Percentiles rank a stretch among this genome's conserved stretches.
These are phyloP conservation scores for Fragaria iinumae DNA, from an alignment of 306 rosid species.

Conservation along the genomic window DNA sequence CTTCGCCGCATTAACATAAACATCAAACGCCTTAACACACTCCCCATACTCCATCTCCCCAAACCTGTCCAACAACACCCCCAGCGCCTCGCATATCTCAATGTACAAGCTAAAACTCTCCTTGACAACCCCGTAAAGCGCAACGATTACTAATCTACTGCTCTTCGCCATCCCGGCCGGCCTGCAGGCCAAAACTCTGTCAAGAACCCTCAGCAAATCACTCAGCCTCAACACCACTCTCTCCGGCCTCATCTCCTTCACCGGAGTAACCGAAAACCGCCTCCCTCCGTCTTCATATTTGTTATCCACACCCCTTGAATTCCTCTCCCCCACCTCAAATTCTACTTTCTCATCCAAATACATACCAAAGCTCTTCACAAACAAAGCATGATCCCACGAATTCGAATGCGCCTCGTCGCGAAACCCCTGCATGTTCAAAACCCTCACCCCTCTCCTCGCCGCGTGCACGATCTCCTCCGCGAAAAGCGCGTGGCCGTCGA, in stretches of 20 bases:
- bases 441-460: slow-evolving; percentile 52
- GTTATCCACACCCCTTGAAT: slow-evolving; percentile 28
- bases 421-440: slow-evolving; percentile 63
- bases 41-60: slow-evolving; percentile 70
- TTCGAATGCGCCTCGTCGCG: slow-evolving; percentile 82
- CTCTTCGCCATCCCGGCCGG: slow-evolving; percentile 66
- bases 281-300: slow-evolving; percentile 26
- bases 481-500: slow-evolving; percentile 70
- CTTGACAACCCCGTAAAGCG: slow-evolving; percentile 60
- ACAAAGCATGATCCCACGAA: slow-evolving; percentile 72
- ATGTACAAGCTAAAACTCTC: slow-evolving; percentile 65
- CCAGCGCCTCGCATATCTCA: slow-evolving; percentile 68
- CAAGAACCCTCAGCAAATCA: slow-evolving; percentile 57
- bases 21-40: slow-evolving; percentile 62
- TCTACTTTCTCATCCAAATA: slow-evolving; percentile 77
- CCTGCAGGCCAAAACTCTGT: slow-evolving; percentile 63
- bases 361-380: slow-evolving; percentile 64
- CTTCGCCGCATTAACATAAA: slow-evolving; percentile 60
- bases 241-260: slow-evolving; percentile 64
- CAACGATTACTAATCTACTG: slow-evolving; percentile 59
- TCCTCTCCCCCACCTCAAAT: slow-evolving; percentile 52
- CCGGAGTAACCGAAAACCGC: slow-evolving; percentile 28
- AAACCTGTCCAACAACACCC: slow-evolving; percentile 68
- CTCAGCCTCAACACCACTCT: slow-evolving; percentile 60
- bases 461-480: slow-evolving; percentile 64